Evolutionary conservation across 495 filamentous ascomycete genomes (phyloP), one percentile per base, ranked within the genome.

Genomic region (Zalerion maritima): DNA sequence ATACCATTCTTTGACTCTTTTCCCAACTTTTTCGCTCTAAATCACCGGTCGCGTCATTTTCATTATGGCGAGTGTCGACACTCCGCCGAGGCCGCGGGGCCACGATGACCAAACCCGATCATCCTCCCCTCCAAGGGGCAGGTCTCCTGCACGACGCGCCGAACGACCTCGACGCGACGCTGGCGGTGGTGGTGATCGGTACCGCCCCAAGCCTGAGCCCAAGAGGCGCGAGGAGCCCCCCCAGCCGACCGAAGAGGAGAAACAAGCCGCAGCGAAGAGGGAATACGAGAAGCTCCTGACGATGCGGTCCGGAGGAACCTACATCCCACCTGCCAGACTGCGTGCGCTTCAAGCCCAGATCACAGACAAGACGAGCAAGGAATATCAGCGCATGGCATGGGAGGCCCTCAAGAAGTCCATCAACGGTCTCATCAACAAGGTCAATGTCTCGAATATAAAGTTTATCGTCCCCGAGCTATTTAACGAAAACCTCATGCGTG

Each of bases 331-430:
- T 3, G 86, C 86, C 21, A 67, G 82, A 34, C 66, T 99, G 31
- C 73, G 86, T 30, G 87, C 89, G 8, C 65, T 99, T 34, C 89
- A 99, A 53, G 81, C 87, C 19, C 81, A 91, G 52, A 91, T 99
- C 50, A 96, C 87, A 28, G 89, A 99, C 54, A 93, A 91, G 62
- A 73, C 57, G 24, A 89, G 75, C 52, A 91, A 93, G 54, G 91
- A 99, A 53, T 99, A 93, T 51, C 89, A 99, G 62, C 79, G 91
- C 28, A 89, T 99, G 82, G 85, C 87, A 2, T 96, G 91, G 91
- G 91, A 96, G 50, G 87, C 89, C 6, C 52, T 96, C 47, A 99
- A 99, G 60, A 99, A 99, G 62, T 86, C 80, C 12, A 92, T 99
- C 60, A 94, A 99, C 48, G 89, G 89, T 43, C 58, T 99, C 17